Conservation (phyloP, 1,139 yeast genomes). For the Petasospora fabianii region DNA sequence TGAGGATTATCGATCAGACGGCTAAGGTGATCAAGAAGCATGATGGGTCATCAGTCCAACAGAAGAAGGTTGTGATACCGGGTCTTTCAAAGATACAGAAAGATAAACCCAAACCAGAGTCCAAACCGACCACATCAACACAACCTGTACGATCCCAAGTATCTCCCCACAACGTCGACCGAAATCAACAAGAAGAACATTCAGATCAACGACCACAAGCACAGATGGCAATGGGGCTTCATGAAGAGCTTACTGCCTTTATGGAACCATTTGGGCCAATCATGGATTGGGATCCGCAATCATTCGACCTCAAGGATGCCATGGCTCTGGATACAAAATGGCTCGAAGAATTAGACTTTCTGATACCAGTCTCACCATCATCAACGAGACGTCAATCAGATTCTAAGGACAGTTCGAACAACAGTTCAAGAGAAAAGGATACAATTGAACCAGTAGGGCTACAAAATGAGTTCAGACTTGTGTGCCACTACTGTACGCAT, state of each 20-base stretch:
- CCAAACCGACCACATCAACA: background rate
- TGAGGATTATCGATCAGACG: conserved; percentile 6
- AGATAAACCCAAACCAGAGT: conserved; percentile 1
- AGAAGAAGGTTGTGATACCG: conserved; percentile 3
- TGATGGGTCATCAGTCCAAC: background rate
- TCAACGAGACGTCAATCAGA: background rate
- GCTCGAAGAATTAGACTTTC: conserved; percentile 6
- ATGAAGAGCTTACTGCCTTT: conserved; percentile 5
- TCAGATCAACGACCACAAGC: background rate
- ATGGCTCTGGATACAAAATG: conserved; percentile 9
- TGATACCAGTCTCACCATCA: background rate
- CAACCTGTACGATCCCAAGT: background rate
- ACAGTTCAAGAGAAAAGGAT: background rate
- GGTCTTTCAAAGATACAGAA: conserved; percentile 5
- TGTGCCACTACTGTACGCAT: conserved; percentile 8
- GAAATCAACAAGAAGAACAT: background rate
- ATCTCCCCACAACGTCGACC: background rate
- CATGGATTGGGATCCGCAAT: conserved; percentile 5
- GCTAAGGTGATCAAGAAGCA: conserved; percentile 3
- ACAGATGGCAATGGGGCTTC: conserved; percentile 4
- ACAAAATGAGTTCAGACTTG: conserved; percentile 10
- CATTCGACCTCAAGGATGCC: conserved; percentile 6
- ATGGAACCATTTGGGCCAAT: conserved; percentile 7
- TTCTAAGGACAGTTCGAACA: background rate
- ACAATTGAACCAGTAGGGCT: background rate